Conservation (phyloP, 2,329 filamentous ascomycete genomes). For the Parascedosporium putredinis region DNA sequence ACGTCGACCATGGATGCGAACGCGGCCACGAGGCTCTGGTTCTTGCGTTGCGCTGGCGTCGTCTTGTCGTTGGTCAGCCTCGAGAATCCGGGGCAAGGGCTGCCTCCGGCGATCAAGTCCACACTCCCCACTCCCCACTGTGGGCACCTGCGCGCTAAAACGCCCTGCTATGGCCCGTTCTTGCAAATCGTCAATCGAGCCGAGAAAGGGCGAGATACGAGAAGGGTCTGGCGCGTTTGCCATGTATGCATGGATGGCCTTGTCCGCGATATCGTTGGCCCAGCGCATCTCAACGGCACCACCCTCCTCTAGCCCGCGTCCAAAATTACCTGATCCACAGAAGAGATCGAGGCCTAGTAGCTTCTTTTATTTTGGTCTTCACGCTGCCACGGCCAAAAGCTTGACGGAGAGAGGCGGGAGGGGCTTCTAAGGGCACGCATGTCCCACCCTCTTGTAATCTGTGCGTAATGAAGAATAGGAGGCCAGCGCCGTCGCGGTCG, state of each 20-base stretch:
- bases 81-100: slow-evolving; percentile 71
- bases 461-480: slow-evolving; percentile 54
- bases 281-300: slow-evolving; percentile 54
- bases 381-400: slow-evolving; percentile 38
- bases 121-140: slow-evolving; percentile 54
- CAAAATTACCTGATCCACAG: slow-evolving; percentile 69
- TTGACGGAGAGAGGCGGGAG: slow-evolving; percentile 34
- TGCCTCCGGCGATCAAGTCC: slow-evolving; percentile 61
- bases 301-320: slow-evolving; percentile 64
- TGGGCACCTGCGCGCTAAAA: slow-evolving; percentile 37
- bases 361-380: slow-evolving; percentile 16
- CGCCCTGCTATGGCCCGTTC: slow-evolving; percentile 40
- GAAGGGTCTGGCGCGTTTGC: slow-evolving; percentile 44
- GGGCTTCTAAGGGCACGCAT: slow-evolving; percentile 25
- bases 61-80: slow-evolving; percentile 46
- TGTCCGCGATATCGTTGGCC: slow-evolving; percentile 54
- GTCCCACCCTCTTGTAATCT: slow-evolving; percentile 11
- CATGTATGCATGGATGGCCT: slow-evolving; percentile 62
- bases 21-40: slow-evolving; percentile 68
- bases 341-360: slow-evolving; percentile 62
- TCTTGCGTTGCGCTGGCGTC: slow-evolving; percentile 47
- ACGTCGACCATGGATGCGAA: slow-evolving; percentile 66
- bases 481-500: slow-evolving; percentile 51
- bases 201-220: slow-evolving; percentile 46
- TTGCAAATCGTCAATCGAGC: slow-evolving; percentile 63